Evolutionary conservation across 345 rosid genomes (phyloP), one percentile per base, ranked within the genome.

Genomic region (Pseudoturritis turrita): DNA sequence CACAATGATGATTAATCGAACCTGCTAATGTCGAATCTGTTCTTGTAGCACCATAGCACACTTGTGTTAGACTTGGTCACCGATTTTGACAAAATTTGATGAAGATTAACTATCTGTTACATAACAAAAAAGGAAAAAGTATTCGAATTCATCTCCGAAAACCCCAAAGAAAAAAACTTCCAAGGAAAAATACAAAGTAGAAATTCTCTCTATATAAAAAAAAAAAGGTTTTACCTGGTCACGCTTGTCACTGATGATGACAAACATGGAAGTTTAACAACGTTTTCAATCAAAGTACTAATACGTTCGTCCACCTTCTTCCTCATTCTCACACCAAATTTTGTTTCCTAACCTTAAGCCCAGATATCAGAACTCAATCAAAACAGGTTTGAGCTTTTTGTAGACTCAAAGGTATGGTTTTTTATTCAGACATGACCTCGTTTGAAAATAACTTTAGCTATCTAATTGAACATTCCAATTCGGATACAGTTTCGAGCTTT

Each of bases 21-120:
- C 99, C 99, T 95, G 98, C 99, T 95, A 70, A 95, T 82, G 72
- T 95, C 98, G 39, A 95, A 92, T 64, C 89, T 87, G 57, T 89
- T 92, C 84, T 83, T 92, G 83, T 89, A 89, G 87, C 98, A 91
- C 98, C 98, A 95, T 60, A 95, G 73, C 64, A 91, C 92, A 56
- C 79, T 79, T 13, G 98, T 88, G 69, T 83, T 86, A 0, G 94
- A 77, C 66, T 89, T 88, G n/a, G 82, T 78, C 74, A 81, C 84
- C 23, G 97, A 80, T 76, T 95, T 91, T 68, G 88, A 85, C 61
- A 86, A 72, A 83, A 95, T 86, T 77, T 86, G 83, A 72, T 95
- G 98, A 78, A 95, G 94, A 80, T 91, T 91, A 59, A 95, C 93
- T 71, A 95, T 89, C 99, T 91, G 83, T 78, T 53, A 43, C 52